Conservation (phyloP, 2,329 filamentous ascomycete species). For the Blastomyces parvus region DNA sequence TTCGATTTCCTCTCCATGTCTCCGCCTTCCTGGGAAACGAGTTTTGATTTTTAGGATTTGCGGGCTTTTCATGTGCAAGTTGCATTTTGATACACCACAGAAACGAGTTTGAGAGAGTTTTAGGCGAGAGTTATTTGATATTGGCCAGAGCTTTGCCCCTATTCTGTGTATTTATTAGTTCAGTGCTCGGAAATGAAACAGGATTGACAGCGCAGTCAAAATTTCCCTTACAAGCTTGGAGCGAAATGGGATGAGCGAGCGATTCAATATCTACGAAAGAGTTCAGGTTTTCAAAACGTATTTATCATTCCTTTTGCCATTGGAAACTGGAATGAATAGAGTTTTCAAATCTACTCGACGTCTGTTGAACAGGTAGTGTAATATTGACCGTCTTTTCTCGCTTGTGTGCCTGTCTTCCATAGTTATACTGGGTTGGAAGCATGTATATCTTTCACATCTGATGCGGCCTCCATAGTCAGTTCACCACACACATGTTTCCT, state of each 20-base stretch:
- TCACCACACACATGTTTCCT: neutral
- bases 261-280: neutral
- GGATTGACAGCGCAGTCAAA: neutral
- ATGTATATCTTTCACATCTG: neutral
- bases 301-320: neutral
- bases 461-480: neutral
- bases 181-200: neutral
- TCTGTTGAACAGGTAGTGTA: neutral
- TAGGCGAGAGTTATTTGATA: neutral
- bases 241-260: neutral
- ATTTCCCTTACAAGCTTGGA: neutral
- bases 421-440: too few species aligned
- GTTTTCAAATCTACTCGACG: neutral
- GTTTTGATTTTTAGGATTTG: slow-evolving; percentile 1
- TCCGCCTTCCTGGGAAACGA: slow-evolving; percentile 12
- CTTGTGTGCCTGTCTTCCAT: too few species aligned
- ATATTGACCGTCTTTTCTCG: neutral
- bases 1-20: slow-evolving; percentile 15
- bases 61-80: neutral
- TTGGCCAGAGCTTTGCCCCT: neutral
- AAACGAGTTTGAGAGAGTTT: neutral
- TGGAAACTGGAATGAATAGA: neutral
- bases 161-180: neutral
- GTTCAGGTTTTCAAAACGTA: too few species aligned
- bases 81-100: too few species aligned